phyloP scores from a whole-genome alignment of 2,329 filamentous ascomycete species.

The Ascochyta clinopodiicola region DNA sequence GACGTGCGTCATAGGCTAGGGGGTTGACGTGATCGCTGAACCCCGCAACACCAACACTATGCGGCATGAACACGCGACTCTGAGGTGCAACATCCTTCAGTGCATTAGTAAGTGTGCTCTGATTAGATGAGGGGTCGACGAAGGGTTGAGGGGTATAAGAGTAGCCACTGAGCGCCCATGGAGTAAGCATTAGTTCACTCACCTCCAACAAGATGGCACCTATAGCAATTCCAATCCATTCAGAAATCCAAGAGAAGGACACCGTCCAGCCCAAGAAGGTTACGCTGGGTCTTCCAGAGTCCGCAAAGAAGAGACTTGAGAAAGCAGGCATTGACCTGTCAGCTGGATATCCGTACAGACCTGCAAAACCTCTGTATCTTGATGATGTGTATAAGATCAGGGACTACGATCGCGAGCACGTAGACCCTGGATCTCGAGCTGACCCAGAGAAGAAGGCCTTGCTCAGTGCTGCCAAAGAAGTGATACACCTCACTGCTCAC shows the following conservation, averaged over 20 bases:
- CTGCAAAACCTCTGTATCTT: conserved; percentile 69
- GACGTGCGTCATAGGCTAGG: conserved; percentile 39
- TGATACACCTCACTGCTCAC: conserved; percentile 46
- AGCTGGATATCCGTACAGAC: conserved; percentile 74
- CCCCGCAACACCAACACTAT: conserved; percentile 40
- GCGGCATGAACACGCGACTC: conserved; percentile 8
- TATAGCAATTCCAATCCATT: conserved; percentile 59
- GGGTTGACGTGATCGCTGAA: conserved; percentile 43
- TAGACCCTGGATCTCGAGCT: conserved; percentile 58
- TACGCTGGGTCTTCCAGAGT: conserved; percentile 65
- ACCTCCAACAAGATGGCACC: conserved; percentile 58
- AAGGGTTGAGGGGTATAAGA: conserved; percentile 23
- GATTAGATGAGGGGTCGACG: conserved; percentile 9
- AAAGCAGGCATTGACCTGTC: conserved; percentile 74
- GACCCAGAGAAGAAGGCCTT: conserved; percentile 53
- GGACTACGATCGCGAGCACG: conserved; percentile 49
- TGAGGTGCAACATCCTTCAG: conserved; percentile 10
- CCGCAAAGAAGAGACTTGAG: conserved; percentile 64
- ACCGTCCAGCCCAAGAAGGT: conserved; percentile 69
- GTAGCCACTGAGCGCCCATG: neutral
- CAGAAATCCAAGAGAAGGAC: conserved; percentile 64
- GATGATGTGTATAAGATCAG: conserved; percentile 74
- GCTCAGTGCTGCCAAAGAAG: conserved; percentile 50
- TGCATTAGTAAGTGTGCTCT: conserved; percentile 24
- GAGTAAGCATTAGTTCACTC: conserved; percentile 1